phyloP scores from a whole-genome alignment of 2,329 filamentous ascomycete genomes.

The Coniochaeta sp. region DNA sequence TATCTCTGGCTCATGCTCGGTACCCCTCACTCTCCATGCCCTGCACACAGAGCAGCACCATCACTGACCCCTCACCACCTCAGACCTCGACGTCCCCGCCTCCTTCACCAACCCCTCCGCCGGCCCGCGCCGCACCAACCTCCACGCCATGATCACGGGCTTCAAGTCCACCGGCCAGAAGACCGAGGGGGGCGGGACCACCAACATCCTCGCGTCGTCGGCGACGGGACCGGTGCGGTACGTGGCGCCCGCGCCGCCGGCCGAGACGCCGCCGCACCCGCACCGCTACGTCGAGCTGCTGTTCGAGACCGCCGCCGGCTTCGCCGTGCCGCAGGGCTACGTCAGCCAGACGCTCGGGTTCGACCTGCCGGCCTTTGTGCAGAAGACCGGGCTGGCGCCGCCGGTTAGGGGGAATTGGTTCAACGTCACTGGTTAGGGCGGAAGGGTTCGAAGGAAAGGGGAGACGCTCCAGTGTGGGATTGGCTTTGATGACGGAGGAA shows the following conservation, averaged over 20 bases:
- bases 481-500: too few relatives aligned
- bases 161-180: constrained; percentile 12
- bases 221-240: constrained; percentile 14
- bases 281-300: constrained; percentile 30
- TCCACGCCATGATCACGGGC: constrained; percentile 18
- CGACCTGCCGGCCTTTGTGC: constrained; percentile 21
- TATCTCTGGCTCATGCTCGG: constrained; percentile 20
- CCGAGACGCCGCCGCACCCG: constrained; percentile 25
- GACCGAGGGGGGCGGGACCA: constrained; percentile 5
- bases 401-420: constrained; percentile 26
- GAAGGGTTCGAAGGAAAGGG: not conserved
- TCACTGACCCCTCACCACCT: not conserved
- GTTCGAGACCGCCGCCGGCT: constrained; percentile 26
- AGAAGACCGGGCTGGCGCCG: constrained; percentile 17
- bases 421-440: constrained; percentile 20
- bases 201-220: constrained; percentile 12
- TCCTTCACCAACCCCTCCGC: constrained; percentile 16
- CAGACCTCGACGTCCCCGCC: constrained; percentile 7
- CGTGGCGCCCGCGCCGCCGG: constrained; percentile 22
- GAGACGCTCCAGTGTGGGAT: too few relatives aligned
- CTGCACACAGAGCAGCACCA: constrained; percentile 12
- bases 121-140: constrained; percentile 12
- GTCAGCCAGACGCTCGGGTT: constrained; percentile 23
- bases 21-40: constrained; percentile 3
- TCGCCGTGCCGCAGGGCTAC: constrained; percentile 21